Percentiles rank a stretch among this genome's conserved stretches.
These are phyloP conservation scores for Hemileia vastatrix DNA, from an alignment of 1,284 basidiomycete genomes.

Conservation along the genomic window DNA sequence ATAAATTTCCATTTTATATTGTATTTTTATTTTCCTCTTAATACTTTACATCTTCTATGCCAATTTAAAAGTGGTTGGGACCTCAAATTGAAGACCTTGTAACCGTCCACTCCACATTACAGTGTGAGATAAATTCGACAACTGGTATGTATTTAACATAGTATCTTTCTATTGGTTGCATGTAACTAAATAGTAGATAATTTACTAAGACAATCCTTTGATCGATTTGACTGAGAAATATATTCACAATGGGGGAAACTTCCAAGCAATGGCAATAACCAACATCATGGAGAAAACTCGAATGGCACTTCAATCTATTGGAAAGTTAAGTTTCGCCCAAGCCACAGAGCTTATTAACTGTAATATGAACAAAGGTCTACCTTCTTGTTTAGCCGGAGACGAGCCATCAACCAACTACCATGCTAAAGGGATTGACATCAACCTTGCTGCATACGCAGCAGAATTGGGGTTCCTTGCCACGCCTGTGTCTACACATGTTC, in stretches of 20 bases:
- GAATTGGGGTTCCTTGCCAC: constrained; percentile 73
- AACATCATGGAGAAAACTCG: constrained; percentile 81
- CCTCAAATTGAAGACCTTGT: constrained; percentile 75
- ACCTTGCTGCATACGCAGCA: constrained; percentile 64
- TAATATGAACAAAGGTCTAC: constrained; percentile 68
- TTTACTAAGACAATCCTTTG: constrained; percentile 65
- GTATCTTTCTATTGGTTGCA: constrained; percentile 47
- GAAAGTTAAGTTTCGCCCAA: constrained; percentile 72
- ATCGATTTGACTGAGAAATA: constrained; percentile 58
- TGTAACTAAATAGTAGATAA: constrained; percentile 42
- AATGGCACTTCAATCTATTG: constrained; percentile 67
- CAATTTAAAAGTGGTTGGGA: constrained; percentile 55
- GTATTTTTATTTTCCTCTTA: neutral
- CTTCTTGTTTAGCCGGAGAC: constrained; percentile 67
- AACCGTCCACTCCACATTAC: constrained; percentile 55
- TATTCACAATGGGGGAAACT: constrained; percentile 73
- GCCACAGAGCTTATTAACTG: constrained; percentile 72
- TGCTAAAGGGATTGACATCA: constrained; percentile 75
- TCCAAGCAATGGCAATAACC: constrained; percentile 76
- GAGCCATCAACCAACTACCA: constrained; percentile 48
- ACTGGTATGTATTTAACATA: constrained; percentile 16
- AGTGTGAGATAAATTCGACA: constrained; percentile 77
- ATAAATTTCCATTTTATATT: neutral
- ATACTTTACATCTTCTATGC: neutral
- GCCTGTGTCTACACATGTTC: constrained; percentile 73